Base-by-base conservation (phyloP, 176 grass and related monocot genomes). In the Lolium multiflorum region DNA sequence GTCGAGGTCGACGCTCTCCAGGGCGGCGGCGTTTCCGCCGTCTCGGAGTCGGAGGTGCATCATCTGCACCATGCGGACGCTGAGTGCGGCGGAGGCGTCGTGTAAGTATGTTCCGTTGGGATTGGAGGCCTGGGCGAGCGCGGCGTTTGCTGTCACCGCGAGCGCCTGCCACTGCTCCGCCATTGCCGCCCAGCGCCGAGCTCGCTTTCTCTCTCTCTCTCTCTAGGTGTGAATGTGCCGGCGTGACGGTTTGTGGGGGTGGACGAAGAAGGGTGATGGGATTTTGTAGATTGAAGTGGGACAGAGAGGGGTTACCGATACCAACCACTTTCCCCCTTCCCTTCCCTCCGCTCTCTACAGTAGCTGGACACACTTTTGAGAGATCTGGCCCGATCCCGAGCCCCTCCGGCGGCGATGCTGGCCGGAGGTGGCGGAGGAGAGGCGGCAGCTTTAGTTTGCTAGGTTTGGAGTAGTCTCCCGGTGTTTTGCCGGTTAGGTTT, bases 71-170 rank as follows among this genome's bases (percentile, higher is more conserved):
- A 0, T 6, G 63, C 64, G 64, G 28, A 3, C 0, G 64, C 0
- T 1, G 64, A 67, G 64, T 2, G 0, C 2, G 16, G 3, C 2
- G 31, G 7, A 7, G 64, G 14, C 28, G 60, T 11, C 0, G 14
- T 0, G 0, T 14, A 68, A 18, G 31, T 16, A 10, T 20, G 26
- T 12, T 16, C 65, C 65, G 15, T 20, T 7, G 31, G 35, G 31
- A 15, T 8, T 7, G 2, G 6, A 4, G 31, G 31, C 7, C 31
- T 1, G 5, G 15, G 4, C 0, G 65, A 69, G 31, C 65, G 0
- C 15, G 16, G 0, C 1, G 31, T 0, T 9, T 39, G 7, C 14
- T 35, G 31, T 0, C 7, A 0, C 0, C 65, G 7, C 65, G 15
- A 69, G 15, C 31, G 0, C 65, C 65, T 18, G 17, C 65, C 31